Evolutionary conservation across 768 basidiomycete species (phyloP), one percentile per base, ranked within the genome.

Genomic region (Mycena metata): DNA sequence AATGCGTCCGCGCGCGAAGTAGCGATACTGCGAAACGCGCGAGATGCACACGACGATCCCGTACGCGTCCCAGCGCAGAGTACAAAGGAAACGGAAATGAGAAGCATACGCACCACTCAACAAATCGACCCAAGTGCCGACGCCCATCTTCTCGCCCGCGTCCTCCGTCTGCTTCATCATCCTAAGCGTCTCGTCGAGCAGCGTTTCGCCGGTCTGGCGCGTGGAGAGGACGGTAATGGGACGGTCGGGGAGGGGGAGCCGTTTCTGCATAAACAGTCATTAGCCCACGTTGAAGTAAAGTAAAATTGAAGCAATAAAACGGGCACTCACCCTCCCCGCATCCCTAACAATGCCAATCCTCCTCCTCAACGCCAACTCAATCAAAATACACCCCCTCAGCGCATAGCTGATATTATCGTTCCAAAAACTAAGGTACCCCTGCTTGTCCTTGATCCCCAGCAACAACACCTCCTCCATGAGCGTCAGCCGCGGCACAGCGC

Each of bases 351-450:
- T 88, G 3, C 94, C 96, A 79, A 99, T 98, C 43, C 98, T 88
- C 65, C 96, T 87, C 46, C 97, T 89, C n/a, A n/a, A n/a, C n/a
- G n/a, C n/a, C n/a, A n/a, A n/a, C n/a, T n/a, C n/a, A n/a, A n/a
- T n/a, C n/a, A 99, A 88, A 75, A 99, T 98, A 79, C 97, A 98
- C 6, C 98, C 98, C n/a, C 98, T 90, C 2, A 99, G 87, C 16
- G 97, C 96, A 80, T 99, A 99, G 0, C 96, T 98, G 72, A 99
- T 99, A 81, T 98, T 99, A 85, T 99, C 97, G 82, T 99, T 99
- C 97, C 97, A 99, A 78, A 99, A 99, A 1, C 96, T 97, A 43
- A 99, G 89, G 80, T 99, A 98, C 41, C 96, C 96, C 84, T 97
- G 96, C 77, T 96, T 96, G 82, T 99, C 98, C 79, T 99, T 98